Evolutionary conservation across 1,284 basidiomycete species (phyloP), one percentile per base, ranked within the genome.

Genomic region (Ceratobasidium sp.): DNA sequence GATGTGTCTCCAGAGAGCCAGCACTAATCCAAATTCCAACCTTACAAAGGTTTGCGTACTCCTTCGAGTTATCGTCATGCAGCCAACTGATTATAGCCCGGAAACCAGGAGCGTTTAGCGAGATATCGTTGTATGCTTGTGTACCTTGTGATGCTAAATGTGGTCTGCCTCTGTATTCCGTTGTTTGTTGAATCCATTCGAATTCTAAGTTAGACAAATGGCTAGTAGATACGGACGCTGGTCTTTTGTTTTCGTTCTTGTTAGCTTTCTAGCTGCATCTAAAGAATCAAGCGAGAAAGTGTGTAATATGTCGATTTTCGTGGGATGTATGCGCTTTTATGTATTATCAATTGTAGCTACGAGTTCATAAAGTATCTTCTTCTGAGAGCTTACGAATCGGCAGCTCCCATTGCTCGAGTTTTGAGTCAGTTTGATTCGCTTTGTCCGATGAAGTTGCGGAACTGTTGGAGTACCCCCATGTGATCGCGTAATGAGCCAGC

Each of bases 401-500:
- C 15, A 67, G 26, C 6, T 23, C 64, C 64, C 64, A 67, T 5
- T 20, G 5, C 13, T 67, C 64, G 42, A 67, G 39, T 26, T n/a
- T 46, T 26, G 44, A 33, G 12, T 26, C 49, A 3, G n/a, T 0
- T 15, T 49, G 7, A 15, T 67, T 44, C 23, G 42, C 44, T 49
- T 15, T 18, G 10, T 28, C 12, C 0, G 44, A 9, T 49, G 6
- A 2, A 51, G 4, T 49, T 12, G 49, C 6, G 20, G 40, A 46
- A 44, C 26, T 4, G 46, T 77, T 20, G 13, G 75, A 67, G 42
- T 67, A 83, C 0, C 84, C 94, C 94, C 94, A 97, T 0, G 93
- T 93, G 68, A 98, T 90, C 18, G 93, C 94, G 84, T 98, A 98
- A 84, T 98, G 96, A 3, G 88, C 88, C 46, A 97, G 86, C 1